phyloP scores from a whole-genome alignment of 305 asterid genomes.

The Fraxinus sp. region DNA sequence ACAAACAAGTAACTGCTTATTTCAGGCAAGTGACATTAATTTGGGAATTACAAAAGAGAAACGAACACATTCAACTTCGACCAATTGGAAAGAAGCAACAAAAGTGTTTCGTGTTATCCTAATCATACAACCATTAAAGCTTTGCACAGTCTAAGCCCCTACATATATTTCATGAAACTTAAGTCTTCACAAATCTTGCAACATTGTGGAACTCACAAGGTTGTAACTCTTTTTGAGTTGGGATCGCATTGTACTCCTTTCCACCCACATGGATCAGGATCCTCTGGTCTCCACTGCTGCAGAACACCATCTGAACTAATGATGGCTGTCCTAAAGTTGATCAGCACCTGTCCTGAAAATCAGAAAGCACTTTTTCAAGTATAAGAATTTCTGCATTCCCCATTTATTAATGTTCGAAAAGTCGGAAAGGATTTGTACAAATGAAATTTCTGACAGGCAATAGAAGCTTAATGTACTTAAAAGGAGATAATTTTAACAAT shows the following conservation, averaged over 20 bases:
- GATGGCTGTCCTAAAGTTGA: slow-evolving; percentile 75
- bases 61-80: background rate
- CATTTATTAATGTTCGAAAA: background rate
- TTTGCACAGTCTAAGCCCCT: background rate
- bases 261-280: slow-evolving; percentile 91
- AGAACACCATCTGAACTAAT: slow-evolving; percentile 76
- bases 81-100: background rate
- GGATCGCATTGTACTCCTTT: slow-evolving; percentile 85
- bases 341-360: slow-evolving; percentile 81
- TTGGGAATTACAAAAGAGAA: background rate
- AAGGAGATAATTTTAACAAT: slow-evolving; percentile 5
- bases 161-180: background rate
- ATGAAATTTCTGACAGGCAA: slow-evolving; percentile 17
- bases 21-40: background rate
- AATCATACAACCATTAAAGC: background rate
- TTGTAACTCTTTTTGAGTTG: slow-evolving; percentile 75
- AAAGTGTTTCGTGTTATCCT: background rate
- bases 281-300: slow-evolving; percentile 96
- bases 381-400: background rate
- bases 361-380: slow-evolving; percentile 13
- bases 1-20: slow-evolving; percentile 3
- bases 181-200: slow-evolving; percentile 12
- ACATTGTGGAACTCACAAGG: slow-evolving; percentile 65
- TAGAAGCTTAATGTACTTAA: slow-evolving; percentile 16
- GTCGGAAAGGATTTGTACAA: background rate